Evolutionary conservation across 2,329 filamentous ascomycete species (phyloP).

Genomic region (Ceratocystis cubensis): DNA sequence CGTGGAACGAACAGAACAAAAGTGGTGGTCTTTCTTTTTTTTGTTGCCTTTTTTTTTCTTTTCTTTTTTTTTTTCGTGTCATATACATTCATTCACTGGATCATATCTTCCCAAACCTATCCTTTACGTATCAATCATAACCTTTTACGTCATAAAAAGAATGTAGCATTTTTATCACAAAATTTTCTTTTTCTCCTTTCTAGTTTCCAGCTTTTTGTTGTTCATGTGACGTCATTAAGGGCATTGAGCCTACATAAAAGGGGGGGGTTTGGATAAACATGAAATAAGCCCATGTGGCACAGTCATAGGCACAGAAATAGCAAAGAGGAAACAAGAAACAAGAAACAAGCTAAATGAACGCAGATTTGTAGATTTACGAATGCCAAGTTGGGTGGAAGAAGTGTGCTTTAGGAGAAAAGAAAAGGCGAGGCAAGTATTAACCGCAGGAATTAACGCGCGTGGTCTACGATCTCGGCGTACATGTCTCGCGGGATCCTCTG

Average conservation of each 20-base stretch:
- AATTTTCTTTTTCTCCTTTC: not conserved
- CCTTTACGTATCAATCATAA: not conserved
- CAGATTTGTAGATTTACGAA: not conserved
- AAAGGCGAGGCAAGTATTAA: not conserved
- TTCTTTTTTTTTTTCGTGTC: not conserved
- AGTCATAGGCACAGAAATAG: no score
- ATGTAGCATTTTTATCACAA: not conserved
- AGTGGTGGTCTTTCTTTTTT: constrained; percentile 4
- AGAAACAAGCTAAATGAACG: no score
- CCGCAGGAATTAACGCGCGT: constrained; percentile 50
- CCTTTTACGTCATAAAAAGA: not conserved
- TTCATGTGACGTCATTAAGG: not conserved
- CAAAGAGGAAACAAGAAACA: no score
- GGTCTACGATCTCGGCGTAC: constrained; percentile 77
- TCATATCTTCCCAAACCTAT: not conserved
- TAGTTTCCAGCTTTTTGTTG: not conserved
- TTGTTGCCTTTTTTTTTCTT: not conserved
- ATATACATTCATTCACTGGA: not conserved
- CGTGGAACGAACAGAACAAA: constrained; percentile 2
- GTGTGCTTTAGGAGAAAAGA: not conserved
- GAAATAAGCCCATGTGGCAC: no score
- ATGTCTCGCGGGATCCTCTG: constrained; percentile 82
- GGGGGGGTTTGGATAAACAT: no score
- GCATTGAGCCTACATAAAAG: no score
- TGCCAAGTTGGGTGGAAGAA: not conserved